These are phyloP conservation scores for Anaeromyces robustus DNA, from an alignment of 192 early-diverging fungal genomes.

Conservation along the genomic window DNA sequence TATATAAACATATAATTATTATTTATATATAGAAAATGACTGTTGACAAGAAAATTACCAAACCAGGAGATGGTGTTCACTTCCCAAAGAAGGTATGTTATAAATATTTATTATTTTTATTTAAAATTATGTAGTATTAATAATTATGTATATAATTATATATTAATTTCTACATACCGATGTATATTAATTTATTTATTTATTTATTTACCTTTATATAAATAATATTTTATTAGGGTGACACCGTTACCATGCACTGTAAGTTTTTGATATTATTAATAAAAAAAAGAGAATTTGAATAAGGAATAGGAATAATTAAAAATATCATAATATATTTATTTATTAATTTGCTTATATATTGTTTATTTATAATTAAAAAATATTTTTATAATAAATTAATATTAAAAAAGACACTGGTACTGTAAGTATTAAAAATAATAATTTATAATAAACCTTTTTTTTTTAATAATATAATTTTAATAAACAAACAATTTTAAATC, in stretches of 20 bases:
- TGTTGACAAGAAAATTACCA: background rate
- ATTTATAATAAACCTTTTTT: too few species aligned
- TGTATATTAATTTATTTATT: too few species aligned
- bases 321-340: background rate
- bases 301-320: background rate
- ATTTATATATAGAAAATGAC: background rate
- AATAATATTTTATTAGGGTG: conserved; percentile 17
- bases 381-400: background rate
- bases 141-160: too few species aligned
- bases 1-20: too few species aligned
- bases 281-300: background rate
- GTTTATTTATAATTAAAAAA: too few species aligned
- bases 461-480: too few species aligned
- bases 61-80: background rate
- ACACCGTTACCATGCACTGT: conserved; percentile 51
- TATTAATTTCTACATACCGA: too few species aligned
- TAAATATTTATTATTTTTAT: background rate
- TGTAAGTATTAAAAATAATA: too few species aligned
- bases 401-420: background rate
- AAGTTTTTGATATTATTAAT: background rate
- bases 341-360: too few species aligned
- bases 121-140: too few species aligned
- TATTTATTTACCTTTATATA: too few species aligned
- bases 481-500: too few species aligned
- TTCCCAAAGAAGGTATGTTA: background rate